Evolutionary conservation across 169 alveolate species (phyloP), one percentile per base, ranked within the genome.

Genomic region (Neospora caninum): DNA sequence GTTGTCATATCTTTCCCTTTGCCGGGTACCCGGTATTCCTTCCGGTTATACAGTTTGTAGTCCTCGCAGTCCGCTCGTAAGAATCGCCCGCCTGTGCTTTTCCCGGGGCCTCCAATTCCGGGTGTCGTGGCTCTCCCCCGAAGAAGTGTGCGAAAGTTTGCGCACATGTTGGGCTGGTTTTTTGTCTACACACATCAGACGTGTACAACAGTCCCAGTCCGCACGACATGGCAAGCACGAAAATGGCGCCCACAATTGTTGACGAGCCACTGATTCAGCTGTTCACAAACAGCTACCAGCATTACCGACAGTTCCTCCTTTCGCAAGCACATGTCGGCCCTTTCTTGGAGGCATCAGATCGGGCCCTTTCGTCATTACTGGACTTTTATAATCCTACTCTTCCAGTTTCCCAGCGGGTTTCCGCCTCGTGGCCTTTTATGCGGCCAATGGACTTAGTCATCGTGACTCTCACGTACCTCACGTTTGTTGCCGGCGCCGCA

Each of bases 341-440:
- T 29, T 82, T 82, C 67, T 9, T 82, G 41, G 41, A 45, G 34
- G 89, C 89, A 34, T 41, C 89, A 20, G 89, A 82, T 29, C n/a
- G 38, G 0, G 54, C 67, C 27, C 89, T 82, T 18, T 10, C 25
- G 69, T 20, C 69, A 31, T 2, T 82, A n/a, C 67, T 82, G 38
- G 54, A 39, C 67, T 82, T 82, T 36, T 82, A 82, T 69, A 82
- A 82, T 41, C 89, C 89, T 43, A 82, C 89, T 18, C 89, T 82
- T 29, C 89, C 89, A 27, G 69, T 31, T 16, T 25, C 64, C 34
- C 54, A 82, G 67, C 64, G 89, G 22, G 38, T 82, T 13, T n/a
- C 89, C 41, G 89, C 89, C 7, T 18, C 41, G 69, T 82, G 89
- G 89, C 89, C 89, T n/a, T 49, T 82, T 25, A 82, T 82, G 89